phyloP scores from a whole-genome alignment of 2,329 filamentous ascomycete genomes.

The Xylariaceae sp. region DNA sequence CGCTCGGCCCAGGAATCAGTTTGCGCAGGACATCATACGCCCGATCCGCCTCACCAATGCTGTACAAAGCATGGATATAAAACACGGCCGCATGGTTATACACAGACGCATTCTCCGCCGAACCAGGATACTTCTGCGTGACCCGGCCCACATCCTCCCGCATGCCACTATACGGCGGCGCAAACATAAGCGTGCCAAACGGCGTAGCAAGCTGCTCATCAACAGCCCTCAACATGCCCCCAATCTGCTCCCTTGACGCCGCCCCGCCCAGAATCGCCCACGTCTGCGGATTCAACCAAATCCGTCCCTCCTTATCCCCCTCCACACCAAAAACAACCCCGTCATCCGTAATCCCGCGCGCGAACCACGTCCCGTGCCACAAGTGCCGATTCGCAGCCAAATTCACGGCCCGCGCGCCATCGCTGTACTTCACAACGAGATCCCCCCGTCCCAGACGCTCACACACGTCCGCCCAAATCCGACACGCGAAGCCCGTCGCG shows the following conservation, averaged over 20 bases:
- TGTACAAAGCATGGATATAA: slow-evolving; percentile 50
- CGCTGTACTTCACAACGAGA: slow-evolving; percentile 41
- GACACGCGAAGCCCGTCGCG: slow-evolving; percentile 48
- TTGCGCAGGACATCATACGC: slow-evolving; percentile 47
- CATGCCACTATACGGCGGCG: slow-evolving; percentile 49
- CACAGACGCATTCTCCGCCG: slow-evolving; percentile 53
- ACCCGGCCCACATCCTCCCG: slow-evolving; percentile 54
- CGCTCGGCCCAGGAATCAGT: slow-evolving; percentile 49
- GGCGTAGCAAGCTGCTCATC: slow-evolving; percentile 49
- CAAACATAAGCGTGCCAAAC: slow-evolving; percentile 53
- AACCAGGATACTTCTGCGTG: slow-evolving; percentile 53
- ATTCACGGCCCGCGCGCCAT: slow-evolving; percentile 43
- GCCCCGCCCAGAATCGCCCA: slow-evolving; percentile 52
- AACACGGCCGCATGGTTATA: slow-evolving; percentile 55
- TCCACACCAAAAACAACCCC: slow-evolving; percentile 47
- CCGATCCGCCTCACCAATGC: slow-evolving; percentile 43
- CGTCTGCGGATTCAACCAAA: slow-evolving; percentile 55
- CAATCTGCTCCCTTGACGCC: slow-evolving; percentile 37
- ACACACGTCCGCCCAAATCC: slow-evolving; percentile 50
- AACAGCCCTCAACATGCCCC: slow-evolving; percentile 43
- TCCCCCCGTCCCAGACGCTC: slow-evolving; percentile 38
- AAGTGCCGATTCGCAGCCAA: slow-evolving; percentile 46
- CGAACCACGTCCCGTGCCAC: slow-evolving; percentile 54
- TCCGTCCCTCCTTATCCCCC: slow-evolving; percentile 47
- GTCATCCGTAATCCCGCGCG: slow-evolving; percentile 54